Evolutionary conservation across 2,329 filamentous ascomycete genomes (phyloP).

Genomic region (Aureobasidium leucospermi): DNA sequence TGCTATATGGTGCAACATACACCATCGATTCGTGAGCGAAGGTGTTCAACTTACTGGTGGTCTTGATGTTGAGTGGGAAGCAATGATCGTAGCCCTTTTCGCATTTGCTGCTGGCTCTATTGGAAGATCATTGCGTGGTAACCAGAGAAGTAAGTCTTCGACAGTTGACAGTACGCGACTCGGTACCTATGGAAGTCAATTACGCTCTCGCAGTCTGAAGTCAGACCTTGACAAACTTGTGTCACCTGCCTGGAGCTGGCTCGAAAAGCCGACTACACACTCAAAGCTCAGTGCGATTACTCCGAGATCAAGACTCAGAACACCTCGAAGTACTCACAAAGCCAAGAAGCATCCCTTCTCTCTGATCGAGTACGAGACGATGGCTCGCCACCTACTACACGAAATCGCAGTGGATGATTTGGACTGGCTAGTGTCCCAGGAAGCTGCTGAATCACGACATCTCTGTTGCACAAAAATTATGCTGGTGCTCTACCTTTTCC

Average conservation of each 20-base stretch:
- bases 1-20: constrained; percentile 23
- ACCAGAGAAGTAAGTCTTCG: constrained; percentile 4
- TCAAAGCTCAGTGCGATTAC: constrained; percentile 1
- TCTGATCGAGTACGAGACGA: constrained; percentile 15
- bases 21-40: background rate
- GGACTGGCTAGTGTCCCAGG: constrained; percentile 20
- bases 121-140: constrained; percentile 1
- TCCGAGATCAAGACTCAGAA: constrained; percentile 4
- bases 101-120: constrained; percentile 15
- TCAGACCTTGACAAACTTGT: background rate
- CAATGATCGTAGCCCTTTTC: constrained; percentile 14
- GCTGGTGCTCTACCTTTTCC: constrained; percentile 71
- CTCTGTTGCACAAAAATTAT: constrained; percentile 32
- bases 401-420: constrained; percentile 5
- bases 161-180: background rate
- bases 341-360: background rate
- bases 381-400: constrained; percentile 13
- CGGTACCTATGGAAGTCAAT: background rate
- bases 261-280: background rate
- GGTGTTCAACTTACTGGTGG: background rate
- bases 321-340: constrained; percentile 2
- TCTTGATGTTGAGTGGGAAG: constrained; percentile 13
- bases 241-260: background rate
- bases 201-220: background rate
- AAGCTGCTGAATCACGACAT: constrained; percentile 45